Percentiles rank a stretch among this genome's conserved stretches.
Conservation (phyloP, 2,329 filamentous ascomycete species). For the Dryadomyces sulphureus region DNA sequence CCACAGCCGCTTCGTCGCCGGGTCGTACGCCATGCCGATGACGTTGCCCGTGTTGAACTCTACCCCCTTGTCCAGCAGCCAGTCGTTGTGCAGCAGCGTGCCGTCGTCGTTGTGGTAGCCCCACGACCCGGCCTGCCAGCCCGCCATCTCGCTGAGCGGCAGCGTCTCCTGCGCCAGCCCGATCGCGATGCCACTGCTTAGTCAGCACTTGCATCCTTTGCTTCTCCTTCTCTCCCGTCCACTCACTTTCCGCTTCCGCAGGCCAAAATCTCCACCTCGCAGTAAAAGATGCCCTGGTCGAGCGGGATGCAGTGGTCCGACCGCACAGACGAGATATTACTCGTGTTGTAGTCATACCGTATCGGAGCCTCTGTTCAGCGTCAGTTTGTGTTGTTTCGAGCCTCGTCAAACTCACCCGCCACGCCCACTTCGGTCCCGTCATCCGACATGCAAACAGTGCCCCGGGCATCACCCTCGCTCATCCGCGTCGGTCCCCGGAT, state of each 20-base stretch:
- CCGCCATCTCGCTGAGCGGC: not conserved
- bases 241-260: not conserved
- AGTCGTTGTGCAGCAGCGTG: not conserved
- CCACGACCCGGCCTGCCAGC: not conserved
- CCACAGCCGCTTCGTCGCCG: not conserved
- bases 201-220: too few species aligned
- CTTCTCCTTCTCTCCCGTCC: not conserved
- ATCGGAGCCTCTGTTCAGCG: not conserved
- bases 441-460: not conserved
- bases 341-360: not conserved
- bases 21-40: constrained; percentile 1
- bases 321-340: not conserved
- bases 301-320: constrained; percentile 1
- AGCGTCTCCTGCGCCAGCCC: not conserved
- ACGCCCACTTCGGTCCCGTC: not conserved
- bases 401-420: not conserved
- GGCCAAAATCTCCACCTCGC: constrained; percentile 4
- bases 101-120: constrained; percentile 2
- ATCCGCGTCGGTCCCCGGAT: not conserved
- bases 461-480: not conserved
- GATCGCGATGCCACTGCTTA: not conserved
- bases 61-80: not conserved
- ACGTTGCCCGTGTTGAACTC: not conserved
- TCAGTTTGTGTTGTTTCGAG: not conserved
- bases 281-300: constrained; percentile 4